Conservation (phyloP, 345 rosid genomes). For the Eucalyptus camaldulensis region DNA sequence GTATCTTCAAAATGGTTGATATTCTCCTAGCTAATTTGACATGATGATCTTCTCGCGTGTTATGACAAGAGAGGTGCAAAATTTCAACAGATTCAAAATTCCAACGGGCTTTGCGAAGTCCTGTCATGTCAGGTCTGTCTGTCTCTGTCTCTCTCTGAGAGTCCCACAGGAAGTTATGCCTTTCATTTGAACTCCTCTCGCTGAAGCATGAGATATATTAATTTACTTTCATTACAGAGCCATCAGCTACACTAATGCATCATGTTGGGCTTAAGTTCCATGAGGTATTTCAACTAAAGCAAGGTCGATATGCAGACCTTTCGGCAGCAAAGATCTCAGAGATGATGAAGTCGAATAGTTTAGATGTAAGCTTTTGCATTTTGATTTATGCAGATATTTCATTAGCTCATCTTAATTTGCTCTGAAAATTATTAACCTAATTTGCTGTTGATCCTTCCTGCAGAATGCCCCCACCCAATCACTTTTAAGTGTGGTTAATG, state of each 20-base stretch:
- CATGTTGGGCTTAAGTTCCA: constrained; percentile 73
- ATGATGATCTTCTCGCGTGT: constrained; percentile 5
- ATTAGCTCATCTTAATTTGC: neutral
- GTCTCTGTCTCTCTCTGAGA: neutral
- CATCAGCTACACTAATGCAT: constrained; percentile 38
- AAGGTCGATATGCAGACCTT: constrained; percentile 72
- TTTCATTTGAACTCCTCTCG: neutral
- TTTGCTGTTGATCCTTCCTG: neutral
- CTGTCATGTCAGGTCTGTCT: constrained; percentile 31
- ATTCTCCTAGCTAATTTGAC: constrained; percentile 1
- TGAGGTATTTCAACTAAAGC: constrained; percentile 83
- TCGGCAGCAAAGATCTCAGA: constrained; percentile 74
- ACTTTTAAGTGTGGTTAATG: constrained; percentile 75
- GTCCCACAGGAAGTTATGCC: neutral
- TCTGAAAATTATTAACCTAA: neutral
- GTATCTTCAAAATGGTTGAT: constrained; percentile 1
- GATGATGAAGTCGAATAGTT: constrained; percentile 77
- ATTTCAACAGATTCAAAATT: constrained; percentile 30
- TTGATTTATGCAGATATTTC: neutral
- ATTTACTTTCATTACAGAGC: constrained; percentile 18
- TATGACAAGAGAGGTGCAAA: constrained; percentile 40
- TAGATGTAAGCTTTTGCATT: constrained; percentile 36
- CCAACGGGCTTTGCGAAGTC: constrained; percentile 31
- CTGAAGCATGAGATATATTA: neutral
- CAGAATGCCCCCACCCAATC: constrained; percentile 98